Percentiles rank a stretch among this genome's conserved stretches.
Evolutionary conservation across 164 flowering plant species (phyloP).

Genomic region (Sedum album): DNA sequence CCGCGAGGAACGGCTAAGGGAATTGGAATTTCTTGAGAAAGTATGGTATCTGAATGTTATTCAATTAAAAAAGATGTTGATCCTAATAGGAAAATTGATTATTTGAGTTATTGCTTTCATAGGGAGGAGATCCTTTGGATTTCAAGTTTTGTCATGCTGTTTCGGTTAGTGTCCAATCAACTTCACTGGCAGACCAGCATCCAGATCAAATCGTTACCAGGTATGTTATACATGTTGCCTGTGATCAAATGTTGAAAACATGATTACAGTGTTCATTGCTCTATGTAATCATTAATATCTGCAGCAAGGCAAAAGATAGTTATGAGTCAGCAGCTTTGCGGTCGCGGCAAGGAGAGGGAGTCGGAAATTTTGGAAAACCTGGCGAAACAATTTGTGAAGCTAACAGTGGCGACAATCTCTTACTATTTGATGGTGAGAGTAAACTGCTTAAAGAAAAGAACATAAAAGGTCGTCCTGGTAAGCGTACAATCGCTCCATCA

Average conservation of each 20-base stretch:
- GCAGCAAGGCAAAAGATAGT: conserved; percentile 94
- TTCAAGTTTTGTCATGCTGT: conserved; percentile 60
- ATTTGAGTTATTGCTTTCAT: conserved; percentile 17
- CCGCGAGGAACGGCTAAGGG: conserved; percentile 81
- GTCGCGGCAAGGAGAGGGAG: conserved; percentile 91
- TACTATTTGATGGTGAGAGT: conserved; percentile 73
- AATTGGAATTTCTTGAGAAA: conserved; percentile 93
- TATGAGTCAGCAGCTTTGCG: conserved; percentile 68
- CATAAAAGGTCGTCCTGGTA: conserved; percentile 27
- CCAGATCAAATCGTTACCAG: conserved; percentile 60
- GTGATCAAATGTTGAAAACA: background rate
- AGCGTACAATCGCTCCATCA: conserved; percentile 34
- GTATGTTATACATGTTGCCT: conserved; percentile 22
- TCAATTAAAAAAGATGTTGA: too few species aligned
- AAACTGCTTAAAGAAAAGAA: conserved; percentile 43
- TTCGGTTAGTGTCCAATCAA: conserved; percentile 83
- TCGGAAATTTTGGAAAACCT: conserved; percentile 78
- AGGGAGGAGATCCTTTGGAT: conserved; percentile 99
- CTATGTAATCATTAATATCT: conserved; percentile 4
- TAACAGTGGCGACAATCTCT: conserved; percentile 80
- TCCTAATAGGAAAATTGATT: background rate
- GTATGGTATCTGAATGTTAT: conserved; percentile 32
- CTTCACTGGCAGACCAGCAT: conserved; percentile 74
- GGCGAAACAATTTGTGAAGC: conserved; percentile 62
- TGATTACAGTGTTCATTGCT: background rate